Evolutionary conservation across 139 green algal genomes (phyloP).

Genomic region (Tetradesmus lagerheimii): DNA sequence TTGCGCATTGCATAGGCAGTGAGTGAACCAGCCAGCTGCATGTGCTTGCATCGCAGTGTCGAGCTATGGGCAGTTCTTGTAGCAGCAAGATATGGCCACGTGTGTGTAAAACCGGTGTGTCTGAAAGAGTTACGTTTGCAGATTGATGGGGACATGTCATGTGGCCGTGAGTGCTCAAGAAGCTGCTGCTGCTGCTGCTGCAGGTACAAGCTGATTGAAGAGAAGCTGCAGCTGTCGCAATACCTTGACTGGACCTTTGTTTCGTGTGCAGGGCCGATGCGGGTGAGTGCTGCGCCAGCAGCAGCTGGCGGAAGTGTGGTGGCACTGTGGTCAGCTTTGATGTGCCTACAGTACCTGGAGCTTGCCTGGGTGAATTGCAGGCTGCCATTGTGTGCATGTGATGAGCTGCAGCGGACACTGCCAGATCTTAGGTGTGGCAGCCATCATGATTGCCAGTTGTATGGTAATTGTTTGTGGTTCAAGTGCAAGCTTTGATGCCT

Average conservation of each 20-base stretch:
- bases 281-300: slow-evolving; percentile 49
- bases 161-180: too few species aligned
- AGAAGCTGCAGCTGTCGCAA: slow-evolving; percentile 76
- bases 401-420: background rate
- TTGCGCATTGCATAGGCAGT: too few species aligned
- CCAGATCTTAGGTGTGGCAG: background rate
- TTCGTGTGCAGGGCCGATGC: slow-evolving; percentile 80
- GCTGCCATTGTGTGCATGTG: background rate
- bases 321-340: background rate
- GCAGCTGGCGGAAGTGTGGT: background rate
- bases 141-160: too few species aligned
- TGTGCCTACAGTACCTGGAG: background rate
- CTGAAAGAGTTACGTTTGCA: too few species aligned
- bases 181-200: slow-evolving; percentile 20
- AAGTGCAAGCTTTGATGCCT: background rate
- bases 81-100: too few species aligned
- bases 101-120: too few species aligned
- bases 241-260: slow-evolving; percentile 91
- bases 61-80: too few species aligned
- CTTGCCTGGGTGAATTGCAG: background rate
- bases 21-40: too few species aligned
- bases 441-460: background rate
- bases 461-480: background rate
- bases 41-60: background rate
- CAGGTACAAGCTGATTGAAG: slow-evolving; percentile 75